Percentiles rank a stretch among this genome's conserved stretches.
Evolutionary conservation across 2,329 filamentous ascomycete species (phyloP).

Genomic region (Colletotrichum cereale): DNA sequence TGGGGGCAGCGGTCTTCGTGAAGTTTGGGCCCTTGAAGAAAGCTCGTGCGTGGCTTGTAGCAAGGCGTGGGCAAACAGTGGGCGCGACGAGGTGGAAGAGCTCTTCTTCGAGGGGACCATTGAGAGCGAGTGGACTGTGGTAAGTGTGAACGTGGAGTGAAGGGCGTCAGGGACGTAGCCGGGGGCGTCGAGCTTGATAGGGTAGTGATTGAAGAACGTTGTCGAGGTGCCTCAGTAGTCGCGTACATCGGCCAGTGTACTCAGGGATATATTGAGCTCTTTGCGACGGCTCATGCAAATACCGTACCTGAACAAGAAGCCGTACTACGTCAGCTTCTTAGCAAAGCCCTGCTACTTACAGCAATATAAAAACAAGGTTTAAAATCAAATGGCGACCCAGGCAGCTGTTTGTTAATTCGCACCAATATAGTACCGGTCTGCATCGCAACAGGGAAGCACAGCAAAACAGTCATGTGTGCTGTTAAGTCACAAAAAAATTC

Average conservation of each 20-base stretch:
- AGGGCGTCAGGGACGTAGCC: not conserved
- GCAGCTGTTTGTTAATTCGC: not conserved
- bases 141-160: not conserved
- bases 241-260: too few relatives aligned
- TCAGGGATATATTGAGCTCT: too few relatives aligned
- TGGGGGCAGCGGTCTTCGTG: constrained; percentile 19
- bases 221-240: not conserved
- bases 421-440: not conserved
- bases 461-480: not conserved
- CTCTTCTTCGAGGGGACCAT: not conserved
- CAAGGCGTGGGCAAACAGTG: not conserved
- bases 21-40: not conserved
- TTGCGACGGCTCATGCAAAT: too few relatives aligned
- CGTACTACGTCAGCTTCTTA: not conserved
- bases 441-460: not conserved
- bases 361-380: not conserved
- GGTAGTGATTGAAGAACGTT: not conserved
- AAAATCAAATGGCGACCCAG: not conserved
- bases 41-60: not conserved
- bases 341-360: not conserved
- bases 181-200: not conserved
- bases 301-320: not conserved
- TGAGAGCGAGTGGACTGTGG: not conserved
- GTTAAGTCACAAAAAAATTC: not conserved
- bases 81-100: not conserved